Evolutionary conservation across 164 flowering plant species (phyloP).

Genomic region (Stephania japonica): DNA sequence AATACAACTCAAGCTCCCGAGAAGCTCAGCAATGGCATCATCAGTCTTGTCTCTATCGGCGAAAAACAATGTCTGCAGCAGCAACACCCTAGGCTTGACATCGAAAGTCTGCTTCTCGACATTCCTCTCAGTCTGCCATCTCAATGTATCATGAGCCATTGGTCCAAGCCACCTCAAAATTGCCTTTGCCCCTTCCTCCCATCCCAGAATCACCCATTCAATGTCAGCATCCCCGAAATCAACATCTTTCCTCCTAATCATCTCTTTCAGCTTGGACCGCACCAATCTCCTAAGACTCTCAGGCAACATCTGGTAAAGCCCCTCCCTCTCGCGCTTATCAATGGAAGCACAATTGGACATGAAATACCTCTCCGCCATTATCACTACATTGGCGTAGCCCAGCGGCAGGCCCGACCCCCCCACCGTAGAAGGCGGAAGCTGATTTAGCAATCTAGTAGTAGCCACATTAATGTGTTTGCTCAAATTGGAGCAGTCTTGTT

Average conservation of each 20-base stretch:
- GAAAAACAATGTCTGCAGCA: conserved; percentile 70
- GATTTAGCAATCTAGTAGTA: conserved; percentile 19
- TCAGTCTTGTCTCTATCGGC: conserved; percentile 77
- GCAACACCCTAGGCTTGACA: conserved; percentile 38
- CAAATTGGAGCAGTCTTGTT: no score
- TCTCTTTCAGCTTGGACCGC: conserved; percentile 32
- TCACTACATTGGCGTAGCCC: conserved; percentile 61
- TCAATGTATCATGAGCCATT: conserved; percentile 58
- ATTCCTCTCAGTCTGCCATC: conserved; percentile 65
- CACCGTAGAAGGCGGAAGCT: conserved; percentile 44
- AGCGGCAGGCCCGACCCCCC: conserved; percentile 65
- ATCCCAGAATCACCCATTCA: conserved; percentile 18
- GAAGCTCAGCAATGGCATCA: conserved; percentile 65
- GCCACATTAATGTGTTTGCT: not conserved
- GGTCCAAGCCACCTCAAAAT: conserved; percentile 74
- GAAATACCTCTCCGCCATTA: conserved; percentile 33
- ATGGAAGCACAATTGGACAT: conserved; percentile 17
- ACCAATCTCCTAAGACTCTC: conserved; percentile 31
- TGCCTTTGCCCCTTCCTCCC: conserved; percentile 47
- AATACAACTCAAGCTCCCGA: conserved; percentile 70
- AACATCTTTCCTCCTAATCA: conserved; percentile 18
- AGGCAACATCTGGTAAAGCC: conserved; percentile 64
- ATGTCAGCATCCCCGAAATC: conserved; percentile 26
- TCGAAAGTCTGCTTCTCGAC: conserved; percentile 53
- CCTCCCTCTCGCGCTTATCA: conserved; percentile 25